Percentiles rank a stretch among this genome's conserved stretches.
Conservation (phyloP, 371 early-diverging fungal genomes). For the Mortierella sp. region DNA sequence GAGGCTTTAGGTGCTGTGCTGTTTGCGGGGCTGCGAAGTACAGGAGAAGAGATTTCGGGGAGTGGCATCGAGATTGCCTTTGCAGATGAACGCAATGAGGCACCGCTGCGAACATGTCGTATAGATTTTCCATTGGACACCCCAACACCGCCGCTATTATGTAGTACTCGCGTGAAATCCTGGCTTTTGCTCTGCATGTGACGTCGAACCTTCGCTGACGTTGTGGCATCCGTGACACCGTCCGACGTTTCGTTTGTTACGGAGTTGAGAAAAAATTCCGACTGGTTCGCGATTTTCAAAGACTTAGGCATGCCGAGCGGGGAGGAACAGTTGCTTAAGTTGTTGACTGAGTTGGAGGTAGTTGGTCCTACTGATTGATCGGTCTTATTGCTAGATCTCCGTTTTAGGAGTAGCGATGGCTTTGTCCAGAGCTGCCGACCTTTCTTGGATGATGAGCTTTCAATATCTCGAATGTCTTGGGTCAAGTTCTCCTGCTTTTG, state of each 20-base stretch:
- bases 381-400: not conserved
- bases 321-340: not conserved
- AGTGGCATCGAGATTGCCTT: not conserved
- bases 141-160: not conserved
- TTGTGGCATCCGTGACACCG: not conserved
- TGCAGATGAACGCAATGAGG: not conserved
- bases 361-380: not conserved
- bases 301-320: not conserved
- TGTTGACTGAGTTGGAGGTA: not conserved
- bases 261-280: not conserved
- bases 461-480: not conserved
- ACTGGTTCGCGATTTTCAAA: not conserved
- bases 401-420: not conserved
- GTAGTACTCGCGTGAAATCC: not conserved
- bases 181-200: conserved; percentile 12
- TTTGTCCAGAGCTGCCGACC: conserved; percentile 5
- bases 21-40: not conserved
- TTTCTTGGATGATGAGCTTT: not conserved
- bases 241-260: not conserved
- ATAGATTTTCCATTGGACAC: not conserved
- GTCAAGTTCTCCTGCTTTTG: not conserved
- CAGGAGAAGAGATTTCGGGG: not conserved
- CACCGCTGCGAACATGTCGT: not conserved
- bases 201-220: not conserved
- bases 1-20: not conserved